Percentiles rank a stretch among this genome's conserved stretches.
These are phyloP conservation scores for Scedosporium boydii DNA, from an alignment of 2,329 filamentous ascomycete species.

Conservation along the genomic window DNA sequence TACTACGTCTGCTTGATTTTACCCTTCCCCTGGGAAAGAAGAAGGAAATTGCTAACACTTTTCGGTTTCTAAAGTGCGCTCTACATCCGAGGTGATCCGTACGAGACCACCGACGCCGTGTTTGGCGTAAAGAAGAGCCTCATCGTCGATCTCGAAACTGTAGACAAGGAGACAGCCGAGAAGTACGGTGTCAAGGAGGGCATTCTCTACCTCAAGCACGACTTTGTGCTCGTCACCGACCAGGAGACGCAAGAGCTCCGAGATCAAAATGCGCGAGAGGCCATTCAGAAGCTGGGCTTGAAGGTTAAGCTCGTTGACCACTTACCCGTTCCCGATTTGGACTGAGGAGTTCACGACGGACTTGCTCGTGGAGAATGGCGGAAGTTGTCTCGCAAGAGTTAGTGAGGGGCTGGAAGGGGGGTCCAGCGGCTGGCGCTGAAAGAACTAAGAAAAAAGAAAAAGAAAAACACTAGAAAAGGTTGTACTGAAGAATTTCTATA, in stretches of 20 bases:
- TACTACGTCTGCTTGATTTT: neutral
- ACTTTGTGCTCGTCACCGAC: constrained; percentile 69
- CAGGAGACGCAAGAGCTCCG: constrained; percentile 58
- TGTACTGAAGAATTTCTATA: neutral
- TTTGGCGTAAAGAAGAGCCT: constrained; percentile 80
- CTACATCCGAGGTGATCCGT: constrained; percentile 68
- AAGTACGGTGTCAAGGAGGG: constrained; percentile 57
- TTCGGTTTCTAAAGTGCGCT: constrained; percentile 45
- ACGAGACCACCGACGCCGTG: constrained; percentile 75
- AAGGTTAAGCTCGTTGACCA: constrained; percentile 68
- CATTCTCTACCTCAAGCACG: constrained; percentile 54
- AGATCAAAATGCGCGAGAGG: constrained; percentile 54
- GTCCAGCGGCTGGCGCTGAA: too few species aligned
- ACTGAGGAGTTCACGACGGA: constrained; percentile 15
- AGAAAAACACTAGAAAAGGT: neutral
- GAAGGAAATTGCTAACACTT: neutral
- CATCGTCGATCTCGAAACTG: constrained; percentile 52
- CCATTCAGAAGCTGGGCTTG: constrained; percentile 55
- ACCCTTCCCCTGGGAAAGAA: neutral
- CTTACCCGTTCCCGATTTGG: constrained; percentile 61
- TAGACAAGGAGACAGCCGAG: constrained; percentile 40
- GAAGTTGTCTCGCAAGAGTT: neutral
- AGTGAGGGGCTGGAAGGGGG: too few species aligned
- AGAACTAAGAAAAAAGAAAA: too few species aligned
- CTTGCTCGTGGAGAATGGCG: neutral